Percentiles rank a stretch among this genome's conserved stretches.
Evolutionary conservation across 2,329 filamentous ascomycete genomes (phyloP).

Genomic region (Pestalotiopsis sp.): DNA sequence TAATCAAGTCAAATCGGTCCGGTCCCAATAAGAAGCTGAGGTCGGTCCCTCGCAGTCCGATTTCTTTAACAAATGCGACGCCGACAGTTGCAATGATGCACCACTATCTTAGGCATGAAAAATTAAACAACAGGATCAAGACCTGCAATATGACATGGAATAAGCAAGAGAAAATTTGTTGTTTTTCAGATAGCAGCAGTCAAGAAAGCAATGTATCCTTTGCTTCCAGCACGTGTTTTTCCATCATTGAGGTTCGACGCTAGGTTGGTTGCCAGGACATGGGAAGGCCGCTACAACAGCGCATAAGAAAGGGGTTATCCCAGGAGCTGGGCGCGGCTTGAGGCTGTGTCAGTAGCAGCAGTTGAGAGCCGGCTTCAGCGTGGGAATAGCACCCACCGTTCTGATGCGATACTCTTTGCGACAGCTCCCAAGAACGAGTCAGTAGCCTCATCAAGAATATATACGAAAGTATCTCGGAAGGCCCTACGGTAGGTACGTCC

Average conservation of each 20-base stretch:
- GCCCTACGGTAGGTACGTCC: neutral
- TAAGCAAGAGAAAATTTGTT: neutral
- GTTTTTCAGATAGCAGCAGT: neutral
- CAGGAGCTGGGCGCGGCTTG: conserved; percentile 6
- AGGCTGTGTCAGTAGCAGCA: conserved; percentile 13
- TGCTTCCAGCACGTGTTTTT: conserved; percentile 14
- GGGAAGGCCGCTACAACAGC: neutral
- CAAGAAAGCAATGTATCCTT: conserved; percentile 6
- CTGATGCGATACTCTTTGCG: neutral
- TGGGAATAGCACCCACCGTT: neutral
- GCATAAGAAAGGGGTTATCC: conserved; percentile 12
- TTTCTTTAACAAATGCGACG: neutral
- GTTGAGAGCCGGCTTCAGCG: conserved; percentile 1
- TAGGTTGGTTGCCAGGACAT: neutral
- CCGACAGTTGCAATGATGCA: neutral
- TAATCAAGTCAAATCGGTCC: neutral
- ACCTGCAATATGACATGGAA: neutral
- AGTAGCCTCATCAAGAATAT: neutral
- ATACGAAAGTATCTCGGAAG: neutral
- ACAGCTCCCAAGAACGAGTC: neutral
- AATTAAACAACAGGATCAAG: neutral
- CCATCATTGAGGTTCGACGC: neutral
- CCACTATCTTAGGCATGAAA: neutral
- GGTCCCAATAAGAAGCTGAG: neutral
- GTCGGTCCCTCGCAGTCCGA: neutral